Evolutionary conservation across 441 rosid species (phyloP).

Genomic region (Bocquillonia castaneifolia): DNA sequence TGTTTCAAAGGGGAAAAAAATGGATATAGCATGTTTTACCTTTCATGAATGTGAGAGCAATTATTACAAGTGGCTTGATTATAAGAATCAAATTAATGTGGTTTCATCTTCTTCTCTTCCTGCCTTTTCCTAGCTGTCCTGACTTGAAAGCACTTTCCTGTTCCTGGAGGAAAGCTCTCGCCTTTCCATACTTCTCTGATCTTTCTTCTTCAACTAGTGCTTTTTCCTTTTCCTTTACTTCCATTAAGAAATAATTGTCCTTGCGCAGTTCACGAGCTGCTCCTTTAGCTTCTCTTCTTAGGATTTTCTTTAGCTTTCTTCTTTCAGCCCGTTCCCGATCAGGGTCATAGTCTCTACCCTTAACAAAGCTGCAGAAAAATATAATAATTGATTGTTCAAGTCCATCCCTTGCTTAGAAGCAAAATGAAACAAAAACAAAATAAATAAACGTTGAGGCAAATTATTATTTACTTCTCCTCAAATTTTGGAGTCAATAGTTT

Average conservation of each 20-base stretch:
- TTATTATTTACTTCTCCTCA: slow-evolving; percentile 61
- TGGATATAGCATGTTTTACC: not conserved
- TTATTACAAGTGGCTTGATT: not conserved
- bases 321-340: slow-evolving; percentile 63
- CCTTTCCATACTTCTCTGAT: slow-evolving; percentile 59
- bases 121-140: slow-evolving; percentile 81
- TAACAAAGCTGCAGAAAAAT: slow-evolving; percentile 60
- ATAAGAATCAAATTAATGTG: not conserved
- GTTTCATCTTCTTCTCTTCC: slow-evolving; percentile 56
- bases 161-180: slow-evolving; percentile 80
- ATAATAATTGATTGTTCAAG: slow-evolving; percentile 11
- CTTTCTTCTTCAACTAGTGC: slow-evolving; percentile 47
- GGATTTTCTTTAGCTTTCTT: slow-evolving; percentile 51
- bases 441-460: not conserved
- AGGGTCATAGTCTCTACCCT: slow-evolving; percentile 88
- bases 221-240: slow-evolving; percentile 54
- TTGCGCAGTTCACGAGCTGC: slow-evolving; percentile 77
- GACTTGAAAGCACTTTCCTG: slow-evolving; percentile 81
- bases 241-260: slow-evolving; percentile 63
- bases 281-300: slow-evolving; percentile 58
- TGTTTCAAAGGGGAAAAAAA: no score
- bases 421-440: not conserved
- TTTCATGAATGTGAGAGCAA: not conserved
- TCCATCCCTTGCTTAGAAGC: no score
- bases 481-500: slow-evolving; percentile 68